A percentile compares a stretch with the other conserved stretches of the same genome.
These are phyloP conservation scores for Castanea crenata DNA, from an alignment of 306 rosid species.

Conservation along the genomic window DNA sequence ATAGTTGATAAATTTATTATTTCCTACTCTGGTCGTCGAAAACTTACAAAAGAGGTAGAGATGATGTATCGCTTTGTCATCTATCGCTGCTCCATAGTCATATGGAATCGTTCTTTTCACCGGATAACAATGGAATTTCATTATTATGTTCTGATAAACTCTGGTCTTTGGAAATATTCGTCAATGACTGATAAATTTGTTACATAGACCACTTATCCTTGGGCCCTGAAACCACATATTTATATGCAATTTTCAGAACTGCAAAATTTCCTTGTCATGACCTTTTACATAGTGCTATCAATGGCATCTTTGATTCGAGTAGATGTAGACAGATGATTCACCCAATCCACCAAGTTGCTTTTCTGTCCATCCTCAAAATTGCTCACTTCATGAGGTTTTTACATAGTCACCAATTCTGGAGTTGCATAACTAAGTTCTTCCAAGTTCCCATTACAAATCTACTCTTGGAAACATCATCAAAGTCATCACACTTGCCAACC, in stretches of 20 bases:
- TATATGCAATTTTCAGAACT: conserved; percentile 64
- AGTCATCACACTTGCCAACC: conserved; percentile 74
- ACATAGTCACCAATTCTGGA: conserved; percentile 79
- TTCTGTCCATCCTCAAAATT: conserved; percentile 63
- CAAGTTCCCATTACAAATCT: conserved; percentile 74
- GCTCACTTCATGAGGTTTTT: conserved; percentile 72
- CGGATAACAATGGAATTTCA: conserved; percentile 73
- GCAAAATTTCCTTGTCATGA: conserved; percentile 75
- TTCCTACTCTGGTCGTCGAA: conserved; percentile 10
- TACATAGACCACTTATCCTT: conserved; percentile 92
- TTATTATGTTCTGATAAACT: conserved; percentile 74
- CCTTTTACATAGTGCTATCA: conserved; percentile 63
- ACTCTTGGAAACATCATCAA: conserved; percentile 54
- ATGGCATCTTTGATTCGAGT: conserved; percentile 66
- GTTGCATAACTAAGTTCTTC: conserved; percentile 93
- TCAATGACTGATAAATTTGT: conserved; percentile 55
- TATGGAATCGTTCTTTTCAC: conserved; percentile 44
- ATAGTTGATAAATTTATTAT: too few relatives aligned
- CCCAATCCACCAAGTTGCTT: conserved; percentile 88
- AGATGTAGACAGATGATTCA: conserved; percentile 46
- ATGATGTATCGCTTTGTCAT: conserved; percentile 15
- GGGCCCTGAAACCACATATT: conserved; percentile 68
- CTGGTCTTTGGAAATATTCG: conserved; percentile 43
- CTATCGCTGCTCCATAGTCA: conserved; percentile 23
- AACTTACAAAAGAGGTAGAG: conserved; percentile 43